A percentile compares a stretch with the other conserved stretches of the same genome.
These are phyloP conservation scores for Linnemannia hyalina DNA, from an alignment of 192 early-diverging fungal species.

Conservation along the genomic window DNA sequence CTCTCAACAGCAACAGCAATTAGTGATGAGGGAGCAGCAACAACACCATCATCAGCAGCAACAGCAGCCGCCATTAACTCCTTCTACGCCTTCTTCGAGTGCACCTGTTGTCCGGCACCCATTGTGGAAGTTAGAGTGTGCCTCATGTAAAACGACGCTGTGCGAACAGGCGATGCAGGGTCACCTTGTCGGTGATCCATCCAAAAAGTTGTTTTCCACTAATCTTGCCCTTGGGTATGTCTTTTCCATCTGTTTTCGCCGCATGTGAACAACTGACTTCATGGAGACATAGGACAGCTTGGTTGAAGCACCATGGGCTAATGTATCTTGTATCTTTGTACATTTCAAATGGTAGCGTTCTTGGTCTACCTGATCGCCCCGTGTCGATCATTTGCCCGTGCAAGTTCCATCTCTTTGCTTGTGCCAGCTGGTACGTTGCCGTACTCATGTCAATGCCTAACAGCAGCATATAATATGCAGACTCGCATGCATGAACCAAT, in stretches of 20 bases:
- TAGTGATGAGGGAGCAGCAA: slow-evolving; percentile 15
- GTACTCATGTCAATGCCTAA: not conserved
- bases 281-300: no score
- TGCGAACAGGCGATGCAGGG: slow-evolving; percentile 53
- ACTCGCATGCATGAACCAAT: not conserved
- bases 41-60: slow-evolving; percentile 1
- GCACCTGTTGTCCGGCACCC: slow-evolving; percentile 45
- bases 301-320: not conserved
- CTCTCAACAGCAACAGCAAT: slow-evolving; percentile 29
- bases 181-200: slow-evolving; percentile 44
- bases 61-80: slow-evolving; percentile 21
- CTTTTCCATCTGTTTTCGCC: no score
- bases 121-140: slow-evolving; percentile 44
- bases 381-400: slow-evolving; percentile 55
- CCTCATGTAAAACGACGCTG: slow-evolving; percentile 37
- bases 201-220: slow-evolving; percentile 47
- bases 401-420: slow-evolving; percentile 54
- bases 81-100: slow-evolving; percentile 34
- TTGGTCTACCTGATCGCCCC: slow-evolving; percentile 48
- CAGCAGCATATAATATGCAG: no score
- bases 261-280: no score
- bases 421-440: slow-evolving; percentile 47
- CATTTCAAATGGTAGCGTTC: slow-evolving; percentile 14
- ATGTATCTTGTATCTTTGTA: not conserved
- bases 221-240: slow-evolving; percentile 46